Conservation (phyloP, 176 grass and related monocot genomes). For the Avena sativa region DNA sequence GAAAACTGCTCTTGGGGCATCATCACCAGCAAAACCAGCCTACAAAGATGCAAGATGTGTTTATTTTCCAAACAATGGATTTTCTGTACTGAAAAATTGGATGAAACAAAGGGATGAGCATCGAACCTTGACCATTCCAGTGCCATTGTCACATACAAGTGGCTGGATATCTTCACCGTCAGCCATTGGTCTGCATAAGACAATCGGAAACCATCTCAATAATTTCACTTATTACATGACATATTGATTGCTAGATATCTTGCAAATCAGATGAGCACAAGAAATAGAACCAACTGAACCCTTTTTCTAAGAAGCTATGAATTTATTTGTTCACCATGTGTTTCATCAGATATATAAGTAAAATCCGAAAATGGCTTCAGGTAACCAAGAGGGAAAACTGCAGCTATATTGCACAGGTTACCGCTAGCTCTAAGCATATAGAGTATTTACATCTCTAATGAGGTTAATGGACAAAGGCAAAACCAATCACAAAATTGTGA, state of each 20-base stretch:
- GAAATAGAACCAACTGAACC: neutral
- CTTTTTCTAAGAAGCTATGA: neutral
- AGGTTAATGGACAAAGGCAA: neutral
- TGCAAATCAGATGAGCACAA: neutral
- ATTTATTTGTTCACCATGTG: neutral
- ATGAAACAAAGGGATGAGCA: neutral
- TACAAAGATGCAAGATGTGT: neutral
- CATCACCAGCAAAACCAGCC: slow-evolving; percentile 57
- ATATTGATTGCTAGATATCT: neutral
- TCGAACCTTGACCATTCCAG: slow-evolving; percentile 59
- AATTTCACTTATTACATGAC: neutral
- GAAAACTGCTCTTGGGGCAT: slow-evolving; percentile 53
- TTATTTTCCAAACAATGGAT: neutral
- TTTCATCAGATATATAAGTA: neutral
- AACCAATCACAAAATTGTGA: neutral
- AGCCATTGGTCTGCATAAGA: slow-evolving; percentile 39
- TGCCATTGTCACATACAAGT: slow-evolving; percentile 59
- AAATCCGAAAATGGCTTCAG: neutral
- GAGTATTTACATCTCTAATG: slow-evolving; percentile 10
- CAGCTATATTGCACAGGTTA: neutral
- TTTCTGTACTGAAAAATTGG: neutral
- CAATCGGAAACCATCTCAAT: neutral
- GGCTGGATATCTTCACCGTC: slow-evolving; percentile 54
- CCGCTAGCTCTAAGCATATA: neutral
- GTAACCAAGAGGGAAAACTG: neutral